Evolutionary conservation across 2,329 filamentous ascomycete genomes (phyloP).

Genomic region (Alternaria hordeiaustralica): DNA sequence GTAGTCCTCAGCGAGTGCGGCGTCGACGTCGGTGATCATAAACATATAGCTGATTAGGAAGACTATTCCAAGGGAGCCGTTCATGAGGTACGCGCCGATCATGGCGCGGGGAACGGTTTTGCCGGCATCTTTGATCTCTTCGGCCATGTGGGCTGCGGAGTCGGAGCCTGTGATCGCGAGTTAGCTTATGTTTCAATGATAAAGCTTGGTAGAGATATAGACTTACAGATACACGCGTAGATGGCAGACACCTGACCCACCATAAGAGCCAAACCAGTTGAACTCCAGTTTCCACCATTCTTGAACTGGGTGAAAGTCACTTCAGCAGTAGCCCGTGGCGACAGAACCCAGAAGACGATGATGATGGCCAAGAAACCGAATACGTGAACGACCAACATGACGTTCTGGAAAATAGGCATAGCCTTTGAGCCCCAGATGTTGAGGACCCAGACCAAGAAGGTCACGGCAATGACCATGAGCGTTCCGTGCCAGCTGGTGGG

Average conservation of each 20-base stretch:
- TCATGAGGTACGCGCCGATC: constrained; percentile 50
- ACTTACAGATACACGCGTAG: constrained; percentile 44
- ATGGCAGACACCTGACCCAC: constrained; percentile 51
- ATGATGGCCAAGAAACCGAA: constrained; percentile 55
- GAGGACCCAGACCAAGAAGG: constrained; percentile 51
- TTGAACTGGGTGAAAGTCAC: constrained; percentile 44
- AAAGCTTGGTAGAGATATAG: neutral
- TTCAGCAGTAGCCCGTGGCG: constrained; percentile 38
- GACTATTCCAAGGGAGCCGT: constrained; percentile 46
- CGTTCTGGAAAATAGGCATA: constrained; percentile 46
- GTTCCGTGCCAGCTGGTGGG: constrained; percentile 57
- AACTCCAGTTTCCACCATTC: constrained; percentile 50
- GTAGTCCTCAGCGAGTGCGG: constrained; percentile 41
- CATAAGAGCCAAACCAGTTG: constrained; percentile 47
- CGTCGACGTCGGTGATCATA: constrained; percentile 41
- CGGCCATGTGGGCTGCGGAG: constrained; percentile 52
- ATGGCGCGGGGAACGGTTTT: constrained; percentile 52
- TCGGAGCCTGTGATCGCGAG: constrained; percentile 41
- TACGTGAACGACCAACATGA: constrained; percentile 50
- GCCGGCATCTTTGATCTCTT: constrained; percentile 53
- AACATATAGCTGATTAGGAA: constrained; percentile 45
- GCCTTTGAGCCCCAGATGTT: constrained; percentile 46
- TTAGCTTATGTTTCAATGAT: constrained; percentile 8
- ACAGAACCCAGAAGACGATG: constrained; percentile 46
- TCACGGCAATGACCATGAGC: constrained; percentile 56